These are phyloP conservation scores for Agaricus bisporus DNA, from an alignment of 768 basidiomycete species.

Conservation along the genomic window DNA sequence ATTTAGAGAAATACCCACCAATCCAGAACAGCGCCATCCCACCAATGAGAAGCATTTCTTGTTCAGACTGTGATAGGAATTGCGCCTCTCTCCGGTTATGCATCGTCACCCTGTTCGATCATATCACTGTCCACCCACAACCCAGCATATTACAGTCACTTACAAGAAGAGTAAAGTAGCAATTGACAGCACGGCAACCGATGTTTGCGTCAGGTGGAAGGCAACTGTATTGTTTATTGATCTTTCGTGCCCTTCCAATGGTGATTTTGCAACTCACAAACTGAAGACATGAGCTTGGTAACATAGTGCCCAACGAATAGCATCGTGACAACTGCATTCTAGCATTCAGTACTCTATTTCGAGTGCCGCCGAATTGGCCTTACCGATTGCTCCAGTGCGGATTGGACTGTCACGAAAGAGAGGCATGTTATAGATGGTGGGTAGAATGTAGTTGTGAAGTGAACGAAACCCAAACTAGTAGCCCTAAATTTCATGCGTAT, in stretches of 20 bases:
- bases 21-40: constrained; percentile 74
- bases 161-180: constrained; percentile 62
- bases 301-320: constrained; percentile 44
- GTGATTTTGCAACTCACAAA: constrained; percentile 27
- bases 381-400: constrained; percentile 38
- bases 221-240: constrained; percentile 34
- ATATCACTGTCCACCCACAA: not conserved
- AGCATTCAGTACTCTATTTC: not conserved
- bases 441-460: constrained; percentile 3
- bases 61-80: constrained; percentile 62
- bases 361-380: not conserved
- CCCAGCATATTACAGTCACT: constrained; percentile 21
- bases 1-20: constrained; percentile 38
- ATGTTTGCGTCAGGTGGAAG: constrained; percentile 66
- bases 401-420: constrained; percentile 44
- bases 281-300: constrained; percentile 43
- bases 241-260: not conserved
- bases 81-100: constrained; percentile 60
- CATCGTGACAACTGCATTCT: constrained; percentile 36
- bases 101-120: constrained; percentile 47
- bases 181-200: constrained; percentile 63
- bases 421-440: constrained; percentile 28
- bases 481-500: not conserved
- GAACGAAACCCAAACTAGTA: constrained; percentile 1
- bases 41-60: constrained; percentile 66